Conservation (phyloP, 768 basidiomycete species). For the Lactarius tabidus region DNA sequence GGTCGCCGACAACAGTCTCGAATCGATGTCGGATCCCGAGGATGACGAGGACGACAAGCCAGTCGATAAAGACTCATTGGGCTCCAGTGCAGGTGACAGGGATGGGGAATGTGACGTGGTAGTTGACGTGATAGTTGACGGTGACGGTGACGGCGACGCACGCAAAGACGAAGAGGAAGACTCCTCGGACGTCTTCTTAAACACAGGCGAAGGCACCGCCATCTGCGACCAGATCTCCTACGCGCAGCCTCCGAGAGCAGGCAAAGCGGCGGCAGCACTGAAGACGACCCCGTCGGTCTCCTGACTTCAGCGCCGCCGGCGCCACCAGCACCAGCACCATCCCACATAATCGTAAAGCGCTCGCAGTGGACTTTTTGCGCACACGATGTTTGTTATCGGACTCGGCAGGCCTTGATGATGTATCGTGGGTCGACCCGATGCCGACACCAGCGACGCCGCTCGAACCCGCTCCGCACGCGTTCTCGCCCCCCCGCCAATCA, state of each 20-base stretch:
- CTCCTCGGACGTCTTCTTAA: too few relatives aligned
- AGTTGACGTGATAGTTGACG: too few relatives aligned
- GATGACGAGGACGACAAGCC: too few relatives aligned
- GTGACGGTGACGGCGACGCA: too few relatives aligned
- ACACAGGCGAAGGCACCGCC: too few relatives aligned
- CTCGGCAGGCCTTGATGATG: conserved; percentile 41
- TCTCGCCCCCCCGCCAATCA: conserved; percentile 18
- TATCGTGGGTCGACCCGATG: conserved; percentile 66
- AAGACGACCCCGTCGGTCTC: conserved; percentile 68
- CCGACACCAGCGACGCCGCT: conserved; percentile 35
- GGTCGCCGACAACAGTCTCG: too few relatives aligned
- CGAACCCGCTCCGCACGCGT: conserved; percentile 9
- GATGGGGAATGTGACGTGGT: too few relatives aligned
- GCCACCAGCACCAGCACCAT: conserved; percentile 21
- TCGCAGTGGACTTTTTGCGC: conserved; percentile 32
- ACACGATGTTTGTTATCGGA: conserved; percentile 36
- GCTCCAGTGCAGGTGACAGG: too few relatives aligned
- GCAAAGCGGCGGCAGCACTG: conserved; percentile 59
- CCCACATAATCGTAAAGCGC: conserved; percentile 24
- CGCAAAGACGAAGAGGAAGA: too few relatives aligned
- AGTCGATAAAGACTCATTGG: too few relatives aligned
- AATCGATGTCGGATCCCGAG: too few relatives aligned
- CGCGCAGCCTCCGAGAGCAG: conserved; percentile 35
- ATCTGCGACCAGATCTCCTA: too few relatives aligned
- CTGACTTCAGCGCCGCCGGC: conserved; percentile 63